Evolutionary conservation across 1,139 yeast genomes (phyloP), one percentile per base, ranked within the genome.

Genomic region (Kodamaea alishanica): DNA sequence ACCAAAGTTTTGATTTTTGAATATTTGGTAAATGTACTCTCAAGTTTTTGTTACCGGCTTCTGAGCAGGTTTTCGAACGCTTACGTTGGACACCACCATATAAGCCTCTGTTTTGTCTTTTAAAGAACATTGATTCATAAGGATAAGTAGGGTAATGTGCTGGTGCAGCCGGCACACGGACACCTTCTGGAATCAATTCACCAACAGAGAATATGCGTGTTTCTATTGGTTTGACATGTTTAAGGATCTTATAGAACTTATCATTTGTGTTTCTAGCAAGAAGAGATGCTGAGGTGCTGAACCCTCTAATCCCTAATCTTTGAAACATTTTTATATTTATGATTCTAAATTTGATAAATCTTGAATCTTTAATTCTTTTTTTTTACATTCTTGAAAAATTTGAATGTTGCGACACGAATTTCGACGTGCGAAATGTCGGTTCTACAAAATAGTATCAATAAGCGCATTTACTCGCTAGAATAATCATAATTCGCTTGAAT

Each of bases 71-170:
- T 62, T 87, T 79, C 48, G 96, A 94, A 47, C 81, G 75, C 50
- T 79, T 81, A 44, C 88, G 78, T 57, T 84, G 86, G 43, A 84
- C 77, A 11, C 97, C 97, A 22, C 97, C 98, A 59, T 77, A 90
- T 35, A 92, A 73, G 6, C 97, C 97, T 42, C 84, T 69, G 60
- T 90, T 87, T 51, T 90, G 82, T 62, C 90, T 84, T 60, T 89
- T 89, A 68, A 81, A 90, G 48, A 80, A 72, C 41, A 72, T 66
- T 3, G 96, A 73, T 46, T 85, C 90, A 60, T 83, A 90, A 38
- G 88, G 84, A 61, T 92, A 92, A 11, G 75, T 82, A 9, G 98
- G 97, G 54, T 75, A 75, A 41, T 67, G 55, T 28, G 71, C 65
- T 38, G 64, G 65, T 42, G 67, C 57, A 37, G 61, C 56, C 32